Evolutionary conservation across 2,329 filamentous ascomycete genomes (phyloP).

Genomic region (Ophiostoma triangulosporum): DNA sequence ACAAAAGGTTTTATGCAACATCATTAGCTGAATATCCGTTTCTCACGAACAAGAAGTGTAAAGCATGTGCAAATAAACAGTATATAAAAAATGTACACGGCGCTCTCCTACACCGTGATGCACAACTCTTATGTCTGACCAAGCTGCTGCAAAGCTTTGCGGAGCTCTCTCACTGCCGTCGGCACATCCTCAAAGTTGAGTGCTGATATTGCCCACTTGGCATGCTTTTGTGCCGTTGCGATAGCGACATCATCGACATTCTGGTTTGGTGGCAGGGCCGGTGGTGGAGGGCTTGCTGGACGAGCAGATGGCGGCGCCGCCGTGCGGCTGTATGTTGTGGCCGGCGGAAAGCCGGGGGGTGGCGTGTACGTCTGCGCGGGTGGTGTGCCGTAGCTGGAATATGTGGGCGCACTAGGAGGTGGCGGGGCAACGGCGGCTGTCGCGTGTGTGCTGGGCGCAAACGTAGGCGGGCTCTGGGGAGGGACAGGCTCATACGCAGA

Average conservation of each 20-base stretch:
- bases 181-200: conserved; percentile 91
- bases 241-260: conserved; percentile 54
- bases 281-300: neutral
- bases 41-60: no score
- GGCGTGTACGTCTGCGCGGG: conserved; percentile 14
- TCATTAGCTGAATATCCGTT: no score
- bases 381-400: conserved; percentile 18
- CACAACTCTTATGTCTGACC: neutral
- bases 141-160: conserved; percentile 45
- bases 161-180: conserved; percentile 77
- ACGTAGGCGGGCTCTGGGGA: neutral
- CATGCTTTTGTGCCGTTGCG: conserved; percentile 79
- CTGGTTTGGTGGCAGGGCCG: conserved; percentile 8
- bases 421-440: conserved; percentile 4
- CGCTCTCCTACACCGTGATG: no score
- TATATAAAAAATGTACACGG: no score
- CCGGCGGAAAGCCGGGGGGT: conserved; percentile 11
- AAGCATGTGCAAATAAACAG: no score
- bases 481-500: conserved; percentile 10
- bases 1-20: no score
- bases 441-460: conserved; percentile 5
- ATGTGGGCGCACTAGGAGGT: conserved; percentile 15
- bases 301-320: neutral
- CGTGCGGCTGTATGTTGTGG: neutral
- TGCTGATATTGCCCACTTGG: conserved; percentile 91